A percentile compares a stretch with the other conserved stretches of the same genome.
phyloP scores from a whole-genome alignment of 805 yeast species.

The Nakazawaea ernobii region DNA sequence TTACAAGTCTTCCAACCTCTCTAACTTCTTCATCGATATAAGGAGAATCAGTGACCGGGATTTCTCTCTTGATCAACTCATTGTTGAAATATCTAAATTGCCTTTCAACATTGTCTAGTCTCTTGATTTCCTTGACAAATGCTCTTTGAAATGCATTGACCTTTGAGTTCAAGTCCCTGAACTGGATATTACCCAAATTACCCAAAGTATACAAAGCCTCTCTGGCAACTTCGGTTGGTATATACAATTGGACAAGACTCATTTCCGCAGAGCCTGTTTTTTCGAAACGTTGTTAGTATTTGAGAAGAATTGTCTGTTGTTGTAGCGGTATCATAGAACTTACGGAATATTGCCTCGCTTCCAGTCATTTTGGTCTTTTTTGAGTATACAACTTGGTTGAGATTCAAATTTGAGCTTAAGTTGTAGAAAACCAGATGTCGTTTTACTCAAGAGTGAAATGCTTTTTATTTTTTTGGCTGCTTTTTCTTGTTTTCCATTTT shows the following conservation, averaged over 20 bases:
- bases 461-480: not conserved
- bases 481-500: not conserved
- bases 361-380: not conserved
- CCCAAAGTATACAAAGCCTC: conserved; percentile 86
- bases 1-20: conserved; percentile 6
- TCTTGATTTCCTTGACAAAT: conserved; percentile 82
- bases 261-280: conserved; percentile 84
- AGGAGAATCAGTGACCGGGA: conserved; percentile 22
- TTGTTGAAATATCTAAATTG: conserved; percentile 58
- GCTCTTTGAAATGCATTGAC: conserved; percentile 85
- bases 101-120: conserved; percentile 81
- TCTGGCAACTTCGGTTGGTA: conserved; percentile 85
- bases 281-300: not conserved
- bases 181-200: conserved; percentile 78
- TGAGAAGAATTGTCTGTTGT: not conserved
- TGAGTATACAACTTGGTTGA: no score
- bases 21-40: conserved; percentile 6
- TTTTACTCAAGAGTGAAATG: not conserved
- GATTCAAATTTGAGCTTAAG: not conserved
- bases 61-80: conserved; percentile 45
- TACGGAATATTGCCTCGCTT: conserved; percentile 4
- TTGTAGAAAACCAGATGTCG: not conserved
- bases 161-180: conserved; percentile 78
- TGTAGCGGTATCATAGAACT: not conserved
- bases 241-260: conserved; percentile 87